Percentiles rank a stretch among this genome's conserved stretches.
Evolutionary conservation across 371 early-diverging fungal species (phyloP).

Genomic region (Mortierella sp.): DNA sequence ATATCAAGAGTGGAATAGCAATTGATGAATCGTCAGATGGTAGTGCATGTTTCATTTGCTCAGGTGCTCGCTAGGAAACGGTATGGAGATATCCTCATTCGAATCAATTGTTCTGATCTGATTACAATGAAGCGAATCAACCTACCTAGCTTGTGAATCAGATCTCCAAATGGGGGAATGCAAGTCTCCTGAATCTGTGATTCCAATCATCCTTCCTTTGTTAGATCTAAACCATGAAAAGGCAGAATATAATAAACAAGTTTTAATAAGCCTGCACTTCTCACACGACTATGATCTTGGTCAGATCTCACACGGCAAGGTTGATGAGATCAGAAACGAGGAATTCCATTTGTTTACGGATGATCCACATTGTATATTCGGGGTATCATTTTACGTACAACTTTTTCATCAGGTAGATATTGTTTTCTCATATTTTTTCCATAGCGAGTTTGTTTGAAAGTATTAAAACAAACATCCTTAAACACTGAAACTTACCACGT

Average conservation of each 20-base stretch:
- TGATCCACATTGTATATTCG: slow-evolving; percentile 56
- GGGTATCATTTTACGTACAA: slow-evolving; percentile 60
- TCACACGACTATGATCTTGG: background rate
- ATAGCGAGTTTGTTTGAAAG: slow-evolving; percentile 5
- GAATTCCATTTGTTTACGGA: slow-evolving; percentile 60
- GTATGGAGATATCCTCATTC: slow-evolving; percentile 59
- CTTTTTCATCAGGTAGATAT: slow-evolving; percentile 53
- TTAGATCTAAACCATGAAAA: background rate
- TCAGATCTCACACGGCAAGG: background rate
- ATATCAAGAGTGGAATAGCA: background rate
- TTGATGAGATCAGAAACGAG: slow-evolving; percentile 54
- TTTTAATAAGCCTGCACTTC: background rate
- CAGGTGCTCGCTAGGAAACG: slow-evolving; percentile 59
- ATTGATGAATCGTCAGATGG: slow-evolving; percentile 58
- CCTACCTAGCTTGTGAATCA: background rate
- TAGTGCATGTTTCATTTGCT: slow-evolving; percentile 60
- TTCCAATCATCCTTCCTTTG: background rate
- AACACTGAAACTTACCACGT: slow-evolving; percentile 16
- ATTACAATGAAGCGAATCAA: background rate
- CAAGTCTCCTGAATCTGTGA: background rate
- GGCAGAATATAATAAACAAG: background rate
- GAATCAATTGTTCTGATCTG: slow-evolving; percentile 22
- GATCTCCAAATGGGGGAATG: background rate
- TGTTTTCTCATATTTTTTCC: slow-evolving; percentile 16
- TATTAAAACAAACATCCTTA: background rate